phyloP scores from a whole-genome alignment of 2,329 filamentous ascomycete genomes.

The Clonostachys chloroleuca region DNA sequence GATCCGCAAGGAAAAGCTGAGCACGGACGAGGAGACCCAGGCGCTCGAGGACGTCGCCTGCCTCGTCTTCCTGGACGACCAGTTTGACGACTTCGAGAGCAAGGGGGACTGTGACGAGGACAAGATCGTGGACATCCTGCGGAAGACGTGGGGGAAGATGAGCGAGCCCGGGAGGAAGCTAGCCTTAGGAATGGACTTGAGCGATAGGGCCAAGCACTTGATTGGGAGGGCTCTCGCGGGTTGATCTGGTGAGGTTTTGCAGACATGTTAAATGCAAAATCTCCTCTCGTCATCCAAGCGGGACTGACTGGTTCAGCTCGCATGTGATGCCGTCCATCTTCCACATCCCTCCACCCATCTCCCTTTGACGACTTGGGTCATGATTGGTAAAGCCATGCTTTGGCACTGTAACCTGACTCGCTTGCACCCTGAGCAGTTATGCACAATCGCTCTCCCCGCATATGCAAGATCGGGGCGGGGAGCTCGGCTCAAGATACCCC shows the following conservation, averaged over 20 bases:
- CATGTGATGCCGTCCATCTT: too few species aligned
- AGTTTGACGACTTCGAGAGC: slow-evolving; percentile 75
- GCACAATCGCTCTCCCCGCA: too few species aligned
- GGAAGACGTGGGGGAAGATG: slow-evolving; percentile 78
- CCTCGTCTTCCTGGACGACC: slow-evolving; percentile 82
- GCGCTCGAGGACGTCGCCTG: slow-evolving; percentile 82
- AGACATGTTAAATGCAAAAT: too few species aligned
- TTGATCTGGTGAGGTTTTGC: slow-evolving; percentile 1
- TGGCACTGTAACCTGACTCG: too few species aligned
- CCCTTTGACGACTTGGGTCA: too few species aligned
- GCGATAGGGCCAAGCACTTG: slow-evolving; percentile 55
- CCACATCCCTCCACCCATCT: too few species aligned
- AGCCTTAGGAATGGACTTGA: slow-evolving; percentile 63
- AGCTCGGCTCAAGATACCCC: too few species aligned
- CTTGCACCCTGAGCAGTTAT: too few species aligned
- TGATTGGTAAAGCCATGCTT: too few species aligned
- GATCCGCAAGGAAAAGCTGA: slow-evolving; percentile 74
- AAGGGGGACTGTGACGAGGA: slow-evolving; percentile 64
- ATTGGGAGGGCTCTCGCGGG: slow-evolving; percentile 55
- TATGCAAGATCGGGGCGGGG: too few species aligned
- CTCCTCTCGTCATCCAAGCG: too few species aligned
- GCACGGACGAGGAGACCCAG: slow-evolving; percentile 58
- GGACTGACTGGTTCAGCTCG: too few species aligned
- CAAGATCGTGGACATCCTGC: slow-evolving; percentile 68
- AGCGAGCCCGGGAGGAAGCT: slow-evolving; percentile 55